phyloP scores from a whole-genome alignment of 495 filamentous ascomycete genomes.

The Lasiosphaeris hirsuta region DNA sequence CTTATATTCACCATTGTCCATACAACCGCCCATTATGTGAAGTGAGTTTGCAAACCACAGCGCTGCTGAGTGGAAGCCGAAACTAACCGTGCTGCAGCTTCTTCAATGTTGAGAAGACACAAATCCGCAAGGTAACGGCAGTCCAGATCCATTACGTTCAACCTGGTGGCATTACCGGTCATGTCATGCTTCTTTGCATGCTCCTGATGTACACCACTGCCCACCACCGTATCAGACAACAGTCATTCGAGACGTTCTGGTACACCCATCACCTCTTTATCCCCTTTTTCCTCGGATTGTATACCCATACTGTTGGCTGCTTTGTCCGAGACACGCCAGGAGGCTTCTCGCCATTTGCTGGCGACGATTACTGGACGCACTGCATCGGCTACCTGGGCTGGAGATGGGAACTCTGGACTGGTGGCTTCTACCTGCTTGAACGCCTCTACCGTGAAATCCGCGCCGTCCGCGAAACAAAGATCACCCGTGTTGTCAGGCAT shows the following conservation, averaged over 20 bases:
- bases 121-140: slow-evolving; percentile 75
- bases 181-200: slow-evolving; percentile 99
- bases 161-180: slow-evolving; percentile 88
- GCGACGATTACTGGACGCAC: slow-evolving; percentile 78
- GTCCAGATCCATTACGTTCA: slow-evolving; percentile 92
- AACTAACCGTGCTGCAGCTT: slow-evolving; percentile 58
- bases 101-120: slow-evolving; percentile 86
- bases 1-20: slow-evolving; percentile 81
- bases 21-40: slow-evolving; percentile 83
- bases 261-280: slow-evolving; percentile 98
- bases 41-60: slow-evolving; percentile 55
- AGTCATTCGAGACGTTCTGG: slow-evolving; percentile 98
- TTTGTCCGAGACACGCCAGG: slow-evolving; percentile 78
- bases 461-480: slow-evolving; percentile 74
- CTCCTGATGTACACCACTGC: slow-evolving; percentile 96
- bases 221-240: slow-evolving; percentile 88
- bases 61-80: slow-evolving; percentile 9
- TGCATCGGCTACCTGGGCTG: slow-evolving; percentile 96
- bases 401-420: slow-evolving; percentile 94
- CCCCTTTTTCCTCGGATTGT: slow-evolving; percentile 88
- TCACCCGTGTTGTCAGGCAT: slow-evolving; percentile 90
- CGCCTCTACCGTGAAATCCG: slow-evolving; percentile 91
- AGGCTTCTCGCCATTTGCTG: slow-evolving; percentile 80
- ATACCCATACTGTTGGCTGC: slow-evolving; percentile 93
- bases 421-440: slow-evolving; percentile 79